phyloP scores from a whole-genome alignment of 208 protist genomes.

The Leishmania turanica region DNA sequence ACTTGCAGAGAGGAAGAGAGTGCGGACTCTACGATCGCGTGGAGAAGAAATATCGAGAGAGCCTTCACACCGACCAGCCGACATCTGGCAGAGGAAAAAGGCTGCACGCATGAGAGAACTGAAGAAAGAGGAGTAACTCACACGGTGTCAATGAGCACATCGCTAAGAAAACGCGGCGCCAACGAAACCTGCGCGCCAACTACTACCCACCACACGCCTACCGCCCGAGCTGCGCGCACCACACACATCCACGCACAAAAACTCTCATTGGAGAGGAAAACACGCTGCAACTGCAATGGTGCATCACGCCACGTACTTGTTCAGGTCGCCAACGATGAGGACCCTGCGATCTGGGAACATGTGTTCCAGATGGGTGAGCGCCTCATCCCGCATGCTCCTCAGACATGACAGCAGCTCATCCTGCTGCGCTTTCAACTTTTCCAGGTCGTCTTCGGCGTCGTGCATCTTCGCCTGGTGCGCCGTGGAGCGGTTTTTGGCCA shows the following conservation, averaged over 20 bases:
- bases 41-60: not conserved
- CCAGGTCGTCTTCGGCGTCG: slow-evolving; percentile 46
- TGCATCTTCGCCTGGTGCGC: slow-evolving; percentile 42
- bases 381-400: slow-evolving; percentile 38
- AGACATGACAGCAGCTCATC: slow-evolving; percentile 26
- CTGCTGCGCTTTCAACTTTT: slow-evolving; percentile 40
- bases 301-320: slow-evolving; percentile 54
- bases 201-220: not conserved
- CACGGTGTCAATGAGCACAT: not conserved
- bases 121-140: not conserved
- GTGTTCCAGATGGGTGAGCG: slow-evolving; percentile 36
- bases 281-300: not conserved
- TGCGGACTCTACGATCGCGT: not conserved
- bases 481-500: slow-evolving; percentile 26
- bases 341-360: slow-evolving; percentile 70
- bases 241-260: not conserved
- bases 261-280: not conserved
- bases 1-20: not conserved
- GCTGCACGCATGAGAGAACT: not conserved
- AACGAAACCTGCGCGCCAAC: not conserved
- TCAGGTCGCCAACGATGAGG: slow-evolving; percentile 76
- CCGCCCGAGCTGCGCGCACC: not conserved
- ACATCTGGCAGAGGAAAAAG: not conserved
- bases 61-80: not conserved
- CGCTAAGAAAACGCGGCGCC: not conserved